Percentiles rank a stretch among this genome's conserved stretches.
Evolutionary conservation across 345 rosid species (phyloP).

Genomic region (Lepidium didymum): DNA sequence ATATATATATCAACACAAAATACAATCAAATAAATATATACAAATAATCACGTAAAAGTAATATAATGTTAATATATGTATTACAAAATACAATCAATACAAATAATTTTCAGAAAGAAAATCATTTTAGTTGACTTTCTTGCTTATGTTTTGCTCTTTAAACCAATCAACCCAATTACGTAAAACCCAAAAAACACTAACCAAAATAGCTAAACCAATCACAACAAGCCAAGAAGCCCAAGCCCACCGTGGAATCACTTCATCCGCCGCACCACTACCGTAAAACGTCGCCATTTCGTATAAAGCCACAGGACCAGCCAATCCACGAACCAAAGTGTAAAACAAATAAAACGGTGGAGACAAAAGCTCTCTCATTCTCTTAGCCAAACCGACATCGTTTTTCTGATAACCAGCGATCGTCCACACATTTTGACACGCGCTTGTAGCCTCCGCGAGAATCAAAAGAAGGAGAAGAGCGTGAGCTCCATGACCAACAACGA

Average conservation of each 20-base stretch:
- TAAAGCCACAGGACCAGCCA: conserved; percentile 52
- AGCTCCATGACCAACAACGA: conserved; percentile 48
- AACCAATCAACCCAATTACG: conserved; percentile 55
- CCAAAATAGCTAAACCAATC: conserved; percentile 43
- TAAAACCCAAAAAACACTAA: conserved; percentile 58
- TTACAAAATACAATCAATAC: neutral
- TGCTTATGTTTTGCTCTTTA: conserved; percentile 23
- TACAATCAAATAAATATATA: neutral
- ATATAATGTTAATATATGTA: neutral
- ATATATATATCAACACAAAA: conserved; percentile 2
- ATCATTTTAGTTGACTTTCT: neutral
- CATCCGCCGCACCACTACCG: conserved; percentile 31
- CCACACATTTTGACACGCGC: conserved; percentile 74
- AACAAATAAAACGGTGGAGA: conserved; percentile 49
- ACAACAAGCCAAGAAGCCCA: conserved; percentile 84
- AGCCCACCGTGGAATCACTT: conserved; percentile 62
- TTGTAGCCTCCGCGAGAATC: conserved; percentile 71
- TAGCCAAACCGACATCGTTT: conserved; percentile 41
- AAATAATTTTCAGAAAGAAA: too few relatives aligned
- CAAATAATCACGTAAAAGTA: too few relatives aligned
- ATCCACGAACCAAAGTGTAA: conserved; percentile 58
- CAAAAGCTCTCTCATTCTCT: conserved; percentile 33
- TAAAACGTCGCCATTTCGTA: conserved; percentile 49
- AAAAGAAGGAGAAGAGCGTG: conserved; percentile 52
- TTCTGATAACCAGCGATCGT: conserved; percentile 39